Evolutionary conservation across 805 yeast genomes (phyloP), one percentile per base, ranked within the genome.

Genomic region (Schizosaccharomyces cryophilus): DNA sequence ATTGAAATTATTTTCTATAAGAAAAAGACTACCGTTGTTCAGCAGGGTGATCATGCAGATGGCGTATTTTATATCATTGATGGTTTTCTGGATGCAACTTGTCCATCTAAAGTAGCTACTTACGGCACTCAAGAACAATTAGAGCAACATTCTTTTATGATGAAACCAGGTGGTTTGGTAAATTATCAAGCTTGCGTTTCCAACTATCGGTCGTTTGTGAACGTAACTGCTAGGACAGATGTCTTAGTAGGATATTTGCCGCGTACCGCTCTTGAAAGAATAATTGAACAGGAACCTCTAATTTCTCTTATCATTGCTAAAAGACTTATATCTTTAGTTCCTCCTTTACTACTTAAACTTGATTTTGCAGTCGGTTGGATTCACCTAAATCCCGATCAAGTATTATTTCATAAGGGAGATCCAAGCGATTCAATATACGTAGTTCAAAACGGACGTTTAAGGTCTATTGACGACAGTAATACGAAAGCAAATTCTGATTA

Each of bases 321-420:
- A 63, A 77, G 81, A 7, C 73, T 90, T 64, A 81, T 84, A 56
- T 75, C 75, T n/a, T 75, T 85, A 1, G 70, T 93, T 48, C 83
- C 89, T 35, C 73, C 78, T 35, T 79, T 84, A 61, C 74, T 90
- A 47, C 71, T 85, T 47, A 80, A 84, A 62, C 79, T 93, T 54
- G 97, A 90, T 68, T 87, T 85, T 70, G 95, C 96, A 0, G 73
- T 93, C 60, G 98, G 93, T 70, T 90, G 97, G 97, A 81, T 89
- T 51, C 95, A 87, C 63, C 75, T 85, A 13, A 81, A 81, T n/a
- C 90, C 96, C 1, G 95, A 96, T 0, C 83, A 83, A 60, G 77
- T 83, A 0, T 70, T 93, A 24, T 87, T 85, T 66, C 77, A 80
- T 1, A 93, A 90, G 69, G 94, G 87, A 1, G 93, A 87, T 61